Base-by-base conservation (phyloP, 2,329 filamentous ascomycete genomes). In the Apiospora phragmitis region DNA sequence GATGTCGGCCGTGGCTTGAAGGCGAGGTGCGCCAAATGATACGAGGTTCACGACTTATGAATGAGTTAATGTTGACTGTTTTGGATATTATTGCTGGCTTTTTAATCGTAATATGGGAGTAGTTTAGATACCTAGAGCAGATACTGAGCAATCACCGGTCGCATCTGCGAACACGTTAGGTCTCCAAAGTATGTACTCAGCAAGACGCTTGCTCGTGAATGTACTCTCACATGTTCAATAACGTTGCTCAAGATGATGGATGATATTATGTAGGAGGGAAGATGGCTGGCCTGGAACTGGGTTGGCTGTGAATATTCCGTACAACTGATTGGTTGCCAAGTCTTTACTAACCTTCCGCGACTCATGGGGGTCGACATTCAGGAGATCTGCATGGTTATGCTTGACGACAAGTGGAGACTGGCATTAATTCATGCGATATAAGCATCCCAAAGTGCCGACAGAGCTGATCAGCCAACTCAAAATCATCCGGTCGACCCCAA, bases 1-100 rank as follows among this genome's bases (percentile, higher is more conserved):
- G 70, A 77, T 81, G 73, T 77, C 75, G 1, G 82, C 81, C 8
- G 75, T 82, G 35, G 81, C 81, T 7, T 84, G 75, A 71, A 26
- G 16, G 24, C n/a, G 9, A 29, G 16, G 55, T 84, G 77, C 29
- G 7, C 51, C 12, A 14, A 1, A 8, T 9, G 29, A 38, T n/a
- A 62, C 32, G 55, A 62, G 2, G 14, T 38, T 62, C 5, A 62
- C 55, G 55, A 62, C 55, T 62, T 62, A 8, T 62, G 55, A 62
- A 24, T 38, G 32, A 62, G 18, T 38, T 62, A 18, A 8, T 11
- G 32, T 38, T 42, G 41, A 29, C 21, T 9, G 32, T 65, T 16
- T 79, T 81, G 1, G 78, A 79, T 76, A 84, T 82, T 72, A 38
- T 82, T 71, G 14, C 18, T 59, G 67, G n/a, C 65, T 45, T 24